These are phyloP conservation scores for Sphagnum contortum DNA, from an alignment of 225 moss, liverwort and hornwort species.

Conservation along the genomic window DNA sequence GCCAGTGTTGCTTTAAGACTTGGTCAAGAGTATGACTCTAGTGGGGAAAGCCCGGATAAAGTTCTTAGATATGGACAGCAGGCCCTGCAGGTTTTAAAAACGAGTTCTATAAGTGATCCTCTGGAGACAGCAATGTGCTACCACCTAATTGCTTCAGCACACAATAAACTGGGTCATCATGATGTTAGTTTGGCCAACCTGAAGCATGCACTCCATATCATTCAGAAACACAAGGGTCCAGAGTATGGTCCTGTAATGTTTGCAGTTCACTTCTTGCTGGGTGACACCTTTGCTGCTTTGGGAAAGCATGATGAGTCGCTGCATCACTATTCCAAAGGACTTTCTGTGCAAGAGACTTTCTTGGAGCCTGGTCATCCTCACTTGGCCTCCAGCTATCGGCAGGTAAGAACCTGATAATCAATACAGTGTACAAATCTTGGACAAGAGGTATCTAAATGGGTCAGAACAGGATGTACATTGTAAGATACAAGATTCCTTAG, in stretches of 20 bases:
- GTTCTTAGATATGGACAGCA: slow-evolving; percentile 66
- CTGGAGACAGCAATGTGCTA: slow-evolving; percentile 69
- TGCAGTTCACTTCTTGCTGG: slow-evolving; percentile 61
- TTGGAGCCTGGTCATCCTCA: slow-evolving; percentile 60
- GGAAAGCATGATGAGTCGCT: slow-evolving; percentile 82
- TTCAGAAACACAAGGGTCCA: slow-evolving; percentile 48
- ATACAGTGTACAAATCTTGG: too few species aligned
- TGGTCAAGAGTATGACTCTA: slow-evolving; percentile 77
- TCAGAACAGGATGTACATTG: too few species aligned
- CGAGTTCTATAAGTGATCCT: slow-evolving; percentile 29
- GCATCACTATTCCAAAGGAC: slow-evolving; percentile 49
- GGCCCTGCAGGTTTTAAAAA: slow-evolving; percentile 54
- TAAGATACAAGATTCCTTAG: too few species aligned
- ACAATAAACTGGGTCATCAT: slow-evolving; percentile 52
- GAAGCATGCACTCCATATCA: slow-evolving; percentile 32
- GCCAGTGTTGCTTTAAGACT: slow-evolving; percentile 55
- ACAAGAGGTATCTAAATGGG: too few species aligned
- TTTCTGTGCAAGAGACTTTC: slow-evolving; percentile 71
- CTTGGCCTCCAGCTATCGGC: slow-evolving; percentile 65
- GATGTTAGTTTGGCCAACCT: slow-evolving; percentile 46
- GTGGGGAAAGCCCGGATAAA: slow-evolving; percentile 44
- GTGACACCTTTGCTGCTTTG: slow-evolving; percentile 58
- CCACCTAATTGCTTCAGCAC: slow-evolving; percentile 64
- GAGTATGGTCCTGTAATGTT: slow-evolving; percentile 56
- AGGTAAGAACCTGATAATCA: slow-evolving; percentile 13